Conservation (phyloP, 129 eudicot species). For the Saposhnikovia divaricata region DNA sequence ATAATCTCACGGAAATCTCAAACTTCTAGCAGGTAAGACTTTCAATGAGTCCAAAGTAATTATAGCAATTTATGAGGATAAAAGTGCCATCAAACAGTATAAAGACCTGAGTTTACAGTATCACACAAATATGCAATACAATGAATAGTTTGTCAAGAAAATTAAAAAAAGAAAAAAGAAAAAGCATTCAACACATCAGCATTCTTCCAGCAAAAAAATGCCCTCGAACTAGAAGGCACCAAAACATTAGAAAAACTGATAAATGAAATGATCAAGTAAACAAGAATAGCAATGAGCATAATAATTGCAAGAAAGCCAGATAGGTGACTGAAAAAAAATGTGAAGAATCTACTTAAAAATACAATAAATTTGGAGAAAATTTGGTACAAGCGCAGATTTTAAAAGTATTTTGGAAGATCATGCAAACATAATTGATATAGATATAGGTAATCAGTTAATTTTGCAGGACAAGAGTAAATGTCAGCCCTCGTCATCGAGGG, state of each 20-base stretch:
- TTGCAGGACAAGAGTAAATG: not conserved
- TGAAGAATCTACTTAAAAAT: not conserved
- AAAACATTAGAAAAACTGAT: not conserved
- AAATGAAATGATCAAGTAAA: not conserved
- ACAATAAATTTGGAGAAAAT: not conserved
- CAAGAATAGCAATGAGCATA: not conserved
- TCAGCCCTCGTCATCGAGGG: not conserved
- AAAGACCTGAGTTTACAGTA: not conserved
- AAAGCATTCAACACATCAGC: not conserved
- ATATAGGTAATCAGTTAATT: not conserved
- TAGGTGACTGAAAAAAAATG: not conserved
- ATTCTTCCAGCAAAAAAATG: not conserved
- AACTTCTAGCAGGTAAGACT: not conserved
- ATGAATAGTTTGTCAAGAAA: not conserved
- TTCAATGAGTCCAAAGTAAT: not conserved
- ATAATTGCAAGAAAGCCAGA: not conserved
- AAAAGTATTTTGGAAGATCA: not conserved
- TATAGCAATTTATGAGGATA: not conserved
- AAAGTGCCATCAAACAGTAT: not conserved
- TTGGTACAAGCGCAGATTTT: not conserved
- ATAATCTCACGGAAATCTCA: not conserved
- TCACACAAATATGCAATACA: not conserved
- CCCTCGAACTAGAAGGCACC: not conserved
- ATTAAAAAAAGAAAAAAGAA: not conserved
- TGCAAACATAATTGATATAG: not conserved